phyloP scores from a whole-genome alignment of 2,329 filamentous ascomycete species.

The Aspergillus felis region DNA sequence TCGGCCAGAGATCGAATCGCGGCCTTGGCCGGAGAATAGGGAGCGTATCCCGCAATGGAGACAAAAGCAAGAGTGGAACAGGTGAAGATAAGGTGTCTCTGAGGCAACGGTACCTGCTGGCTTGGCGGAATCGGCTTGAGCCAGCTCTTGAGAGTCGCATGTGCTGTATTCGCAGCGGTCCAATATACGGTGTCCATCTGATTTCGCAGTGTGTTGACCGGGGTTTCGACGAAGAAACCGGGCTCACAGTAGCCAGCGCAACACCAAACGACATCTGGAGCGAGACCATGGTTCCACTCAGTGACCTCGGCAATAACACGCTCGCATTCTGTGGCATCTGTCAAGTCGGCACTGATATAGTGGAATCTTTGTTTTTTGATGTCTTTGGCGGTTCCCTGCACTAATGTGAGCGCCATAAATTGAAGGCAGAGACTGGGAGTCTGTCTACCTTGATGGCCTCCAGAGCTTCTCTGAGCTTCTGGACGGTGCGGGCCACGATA shows the following conservation, averaged over 20 bases:
- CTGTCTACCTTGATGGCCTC: slow-evolving; percentile 57
- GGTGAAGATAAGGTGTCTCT: slow-evolving; percentile 82
- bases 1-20: slow-evolving; percentile 82
- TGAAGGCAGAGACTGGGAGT: neutral
- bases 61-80: slow-evolving; percentile 72
- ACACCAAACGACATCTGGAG: slow-evolving; percentile 88
- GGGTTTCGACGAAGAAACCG: slow-evolving; percentile 71
- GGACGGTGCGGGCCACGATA: slow-evolving; percentile 72
- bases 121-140: slow-evolving; percentile 43
- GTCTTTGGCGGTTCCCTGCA: slow-evolving; percentile 61
- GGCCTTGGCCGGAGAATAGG: slow-evolving; percentile 81
- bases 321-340: slow-evolving; percentile 63
- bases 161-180: slow-evolving; percentile 79
- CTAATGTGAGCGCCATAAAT: slow-evolving; percentile 16
- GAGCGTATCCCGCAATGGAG: slow-evolving; percentile 73
- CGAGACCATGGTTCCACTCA: slow-evolving; percentile 68
- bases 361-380: slow-evolving; percentile 71
- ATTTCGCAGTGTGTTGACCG: slow-evolving; percentile 61
- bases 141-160: slow-evolving; percentile 74
- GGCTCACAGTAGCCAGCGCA: slow-evolving; percentile 73
- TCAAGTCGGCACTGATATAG: slow-evolving; percentile 79
- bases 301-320: slow-evolving; percentile 68
- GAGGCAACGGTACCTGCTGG: slow-evolving; percentile 30
- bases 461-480: slow-evolving; percentile 70
- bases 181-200: slow-evolving; percentile 96